Base-by-base conservation (phyloP, 1,284 basidiomycete species). In the Ganoderma resinaceum region DNA sequence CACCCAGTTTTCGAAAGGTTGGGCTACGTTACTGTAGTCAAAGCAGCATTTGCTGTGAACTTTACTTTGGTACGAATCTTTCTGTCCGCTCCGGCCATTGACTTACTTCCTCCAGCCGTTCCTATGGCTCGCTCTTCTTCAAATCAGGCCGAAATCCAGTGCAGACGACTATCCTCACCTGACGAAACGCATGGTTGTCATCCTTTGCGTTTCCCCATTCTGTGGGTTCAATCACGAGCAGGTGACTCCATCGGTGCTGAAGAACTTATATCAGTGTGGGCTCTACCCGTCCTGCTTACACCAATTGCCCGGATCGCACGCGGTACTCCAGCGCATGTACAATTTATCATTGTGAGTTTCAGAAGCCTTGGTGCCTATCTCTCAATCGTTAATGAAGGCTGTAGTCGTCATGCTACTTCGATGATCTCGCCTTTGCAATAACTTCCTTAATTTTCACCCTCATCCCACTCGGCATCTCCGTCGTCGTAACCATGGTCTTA, bases 21-120 rank as follows among this genome's bases (percentile, higher is more conserved):
- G 8, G 72, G 70, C 14, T 78, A 78, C 61, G 61, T 75, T 6
- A 78, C 75, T 0, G 72, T 77, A 7, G 73, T 72, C 16, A 78
- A 76, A 55, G 71, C 77, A n/a, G 75, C 76, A 1, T 78, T 75
- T 38, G 66, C 74, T 20, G 73, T 77, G 40, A 76, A 74, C 74
- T 78, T 78, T 66, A 77, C 75, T 8, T 37, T 76, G 66, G 77
- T 78, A 23, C 38, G 73, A 63, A n/a, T 7, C 8, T 8, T 52
- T 14, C 29, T 23, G 57, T n/a, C 12, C 33, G 9, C 33, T 12
- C 8, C n/a, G 18, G 9, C 33, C 2, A 23, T 35, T 53, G 5
- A 16, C 20, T 12, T n/a, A 31, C 14, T 37, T 26, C 20, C n/a
- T 29, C 6, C 37, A 77, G 77, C 75, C 77, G 20, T 69, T 72